Percentiles rank a stretch among this genome's conserved stretches.
Evolutionary conservation across 108 stramenopile species (phyloP).

Genomic region (Parietichytrium sp.): DNA sequence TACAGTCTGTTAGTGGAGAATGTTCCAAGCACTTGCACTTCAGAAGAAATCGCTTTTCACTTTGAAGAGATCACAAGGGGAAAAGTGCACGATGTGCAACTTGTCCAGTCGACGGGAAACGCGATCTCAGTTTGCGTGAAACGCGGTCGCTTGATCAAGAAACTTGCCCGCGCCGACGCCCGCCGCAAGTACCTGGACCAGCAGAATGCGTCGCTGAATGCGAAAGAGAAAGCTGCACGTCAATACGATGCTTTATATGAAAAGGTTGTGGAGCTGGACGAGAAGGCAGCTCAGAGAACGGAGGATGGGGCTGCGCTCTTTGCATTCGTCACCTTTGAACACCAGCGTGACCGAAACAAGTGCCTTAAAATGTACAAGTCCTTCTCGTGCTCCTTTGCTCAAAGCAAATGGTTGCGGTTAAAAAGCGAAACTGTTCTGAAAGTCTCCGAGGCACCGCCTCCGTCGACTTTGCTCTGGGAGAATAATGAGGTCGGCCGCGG

Average conservation of each 20-base stretch:
- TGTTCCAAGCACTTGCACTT: neutral
- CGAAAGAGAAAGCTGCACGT: neutral
- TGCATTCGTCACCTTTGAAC: slow-evolving; percentile 13
- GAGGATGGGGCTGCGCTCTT: neutral
- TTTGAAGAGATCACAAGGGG: neutral
- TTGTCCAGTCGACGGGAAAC: neutral
- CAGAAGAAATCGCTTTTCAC: neutral
- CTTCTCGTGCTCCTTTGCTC: neutral
- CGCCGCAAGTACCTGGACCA: neutral
- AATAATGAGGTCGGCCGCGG: neutral
- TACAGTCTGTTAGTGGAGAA: neutral
- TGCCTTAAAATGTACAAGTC: neutral
- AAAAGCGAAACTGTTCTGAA: neutral
- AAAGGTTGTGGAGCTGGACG: neutral
- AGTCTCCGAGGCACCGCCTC: neutral
- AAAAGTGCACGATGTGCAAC: neutral
- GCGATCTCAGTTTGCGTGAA: slow-evolving; percentile 15
- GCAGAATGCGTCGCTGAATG: neutral
- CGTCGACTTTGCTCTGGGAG: slow-evolving; percentile 14
- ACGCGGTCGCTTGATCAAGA: neutral
- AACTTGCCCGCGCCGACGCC: neutral
- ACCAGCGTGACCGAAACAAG: neutral
- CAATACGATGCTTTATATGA: neutral
- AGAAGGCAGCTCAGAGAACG: neutral
- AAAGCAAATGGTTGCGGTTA: neutral